These are phyloP conservation scores for Clarkia xantiana DNA, from an alignment of 345 rosid species.

Conservation along the genomic window DNA sequence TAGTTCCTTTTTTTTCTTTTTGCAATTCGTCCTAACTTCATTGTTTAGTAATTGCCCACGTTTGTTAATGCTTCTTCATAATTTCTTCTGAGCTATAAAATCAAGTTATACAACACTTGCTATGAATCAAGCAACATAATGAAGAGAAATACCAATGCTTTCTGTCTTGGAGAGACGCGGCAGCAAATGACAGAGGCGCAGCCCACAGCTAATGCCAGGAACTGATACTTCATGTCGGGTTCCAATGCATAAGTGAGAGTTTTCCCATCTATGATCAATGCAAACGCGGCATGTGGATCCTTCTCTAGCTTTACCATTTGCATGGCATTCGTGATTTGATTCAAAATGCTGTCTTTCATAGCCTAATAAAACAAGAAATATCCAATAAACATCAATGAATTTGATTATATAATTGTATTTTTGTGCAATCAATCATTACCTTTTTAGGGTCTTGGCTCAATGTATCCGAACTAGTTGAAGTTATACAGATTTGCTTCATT, in stretches of 20 bases:
- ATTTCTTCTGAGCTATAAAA: no score
- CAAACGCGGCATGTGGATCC: conserved; percentile 98
- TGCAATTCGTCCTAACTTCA: no score
- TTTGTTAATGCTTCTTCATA: no score
- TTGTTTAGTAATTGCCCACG: no score
- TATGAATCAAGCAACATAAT: no score
- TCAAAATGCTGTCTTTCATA: conserved; percentile 50
- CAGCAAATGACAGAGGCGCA: conserved; percentile 99
- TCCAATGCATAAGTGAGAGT: conserved; percentile 73
- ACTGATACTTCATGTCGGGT: conserved; percentile 66
- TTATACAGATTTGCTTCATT: conserved; percentile 74
- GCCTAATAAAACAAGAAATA: conserved; percentile 32
- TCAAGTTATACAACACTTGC: no score
- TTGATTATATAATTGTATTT: no score
- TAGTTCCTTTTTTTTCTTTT: no score
- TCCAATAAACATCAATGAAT: conserved; percentile 8
- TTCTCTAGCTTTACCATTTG: conserved; percentile 83
- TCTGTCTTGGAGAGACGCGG: conserved; percentile 98
- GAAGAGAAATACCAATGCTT: conserved; percentile 55
- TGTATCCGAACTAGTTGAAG: conserved; percentile 36
- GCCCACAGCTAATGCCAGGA: conserved; percentile 75
- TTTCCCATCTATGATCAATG: conserved; percentile 90
- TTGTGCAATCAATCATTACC: conserved; percentile 12
- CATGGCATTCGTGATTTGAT: conserved; percentile 69
- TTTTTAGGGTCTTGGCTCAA: conserved; percentile 38